phyloP scores from a whole-genome alignment of 192 early-diverging fungal species.

The Umbelopsis sp. region DNA sequence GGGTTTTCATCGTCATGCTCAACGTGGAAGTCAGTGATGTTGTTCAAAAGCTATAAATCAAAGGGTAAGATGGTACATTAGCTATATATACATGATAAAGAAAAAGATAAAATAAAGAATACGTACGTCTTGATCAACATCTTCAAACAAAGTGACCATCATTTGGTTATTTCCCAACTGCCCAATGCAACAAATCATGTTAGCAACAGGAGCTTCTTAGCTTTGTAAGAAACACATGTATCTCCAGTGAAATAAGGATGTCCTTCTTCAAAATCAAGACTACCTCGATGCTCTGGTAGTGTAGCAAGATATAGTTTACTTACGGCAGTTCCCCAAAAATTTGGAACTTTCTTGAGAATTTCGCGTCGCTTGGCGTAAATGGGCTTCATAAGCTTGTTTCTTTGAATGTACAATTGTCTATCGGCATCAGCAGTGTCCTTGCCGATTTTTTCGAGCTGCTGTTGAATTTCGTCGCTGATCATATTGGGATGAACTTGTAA shows the following conservation, averaged over 20 bases:
- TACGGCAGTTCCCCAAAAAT: conserved; percentile 34
- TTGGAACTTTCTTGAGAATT: conserved; percentile 35
- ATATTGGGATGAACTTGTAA: not conserved
- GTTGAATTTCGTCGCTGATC: conserved; percentile 14
- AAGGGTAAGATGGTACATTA: not conserved
- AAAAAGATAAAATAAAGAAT: not conserved
- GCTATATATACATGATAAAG: not conserved
- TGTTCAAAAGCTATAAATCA: conserved; percentile 18
- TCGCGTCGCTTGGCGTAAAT: conserved; percentile 40
- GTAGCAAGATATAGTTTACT: not conserved
- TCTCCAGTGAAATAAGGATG: not conserved
- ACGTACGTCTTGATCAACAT: conserved; percentile 8
- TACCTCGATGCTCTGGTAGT: no score
- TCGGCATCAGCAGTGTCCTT: not conserved
- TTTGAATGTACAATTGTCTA: not conserved
- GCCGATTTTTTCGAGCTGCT: not conserved
- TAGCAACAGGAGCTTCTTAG: not conserved
- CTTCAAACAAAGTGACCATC: conserved; percentile 8
- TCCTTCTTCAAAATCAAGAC: no score
- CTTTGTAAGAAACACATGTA: not conserved
- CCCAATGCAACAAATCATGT: not conserved
- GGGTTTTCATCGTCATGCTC: conserved; percentile 33
- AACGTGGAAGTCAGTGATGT: conserved; percentile 35
- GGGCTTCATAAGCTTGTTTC: conserved; percentile 33
- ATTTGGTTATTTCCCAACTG: conserved; percentile 7